Percentiles rank a stretch among this genome's conserved stretches.
phyloP scores from a whole-genome alignment of 2,329 filamentous ascomycete genomes.

The Fusarium scirpi region DNA sequence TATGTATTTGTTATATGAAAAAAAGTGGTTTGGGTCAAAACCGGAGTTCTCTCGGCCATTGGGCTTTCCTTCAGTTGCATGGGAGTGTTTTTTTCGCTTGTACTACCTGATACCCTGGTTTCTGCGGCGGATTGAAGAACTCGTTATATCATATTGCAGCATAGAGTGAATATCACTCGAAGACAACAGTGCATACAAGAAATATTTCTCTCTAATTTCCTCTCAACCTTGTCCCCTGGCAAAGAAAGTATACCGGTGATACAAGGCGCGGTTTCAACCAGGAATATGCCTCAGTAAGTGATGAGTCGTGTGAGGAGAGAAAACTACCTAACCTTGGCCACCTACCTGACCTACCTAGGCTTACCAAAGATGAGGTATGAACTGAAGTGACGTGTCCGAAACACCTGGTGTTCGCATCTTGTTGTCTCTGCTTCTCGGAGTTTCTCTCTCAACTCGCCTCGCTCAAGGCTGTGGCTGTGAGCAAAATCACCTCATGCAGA shows the following conservation, averaged over 20 bases:
- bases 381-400: conserved; percentile 25
- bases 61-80: conserved; percentile 21
- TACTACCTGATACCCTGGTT: conserved; percentile 37
- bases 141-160: conserved; percentile 8
- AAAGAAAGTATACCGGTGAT: neutral
- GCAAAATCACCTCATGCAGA: conserved; percentile 28
- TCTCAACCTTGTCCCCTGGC: neutral
- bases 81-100: conserved; percentile 10
- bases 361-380: neutral
- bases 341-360: neutral
- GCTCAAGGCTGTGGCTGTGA: conserved; percentile 4
- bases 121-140: conserved; percentile 15
- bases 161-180: conserved; percentile 27
- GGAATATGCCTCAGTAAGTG: neutral
- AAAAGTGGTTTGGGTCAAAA: conserved; percentile 13
- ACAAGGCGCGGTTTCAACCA: neutral
- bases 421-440: neutral
- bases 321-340: neutral
- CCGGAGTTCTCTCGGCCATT: conserved; percentile 31
- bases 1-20: conserved; percentile 16
- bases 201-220: neutral
- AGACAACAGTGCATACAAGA: conserved; percentile 4
- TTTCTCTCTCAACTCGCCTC: neutral
- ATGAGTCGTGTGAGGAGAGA: conserved; percentile 25
- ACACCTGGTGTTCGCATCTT: neutral